A percentile compares a stretch with the other conserved stretches of the same genome.
Evolutionary conservation across 805 yeast genomes (phyloP).

Genomic region (Cyberlindnera bimundalis): DNA sequence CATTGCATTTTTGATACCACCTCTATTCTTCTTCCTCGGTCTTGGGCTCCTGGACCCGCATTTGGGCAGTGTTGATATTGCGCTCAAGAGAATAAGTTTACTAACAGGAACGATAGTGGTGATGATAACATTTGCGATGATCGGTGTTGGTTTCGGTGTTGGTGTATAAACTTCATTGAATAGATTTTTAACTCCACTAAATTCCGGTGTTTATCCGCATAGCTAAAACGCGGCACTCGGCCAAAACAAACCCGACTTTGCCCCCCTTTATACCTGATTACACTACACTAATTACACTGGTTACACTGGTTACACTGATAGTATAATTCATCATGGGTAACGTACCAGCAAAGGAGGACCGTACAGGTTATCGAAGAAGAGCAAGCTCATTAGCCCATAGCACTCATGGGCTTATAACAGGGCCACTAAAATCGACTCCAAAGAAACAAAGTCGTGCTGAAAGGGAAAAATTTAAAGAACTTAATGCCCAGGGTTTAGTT

Average conservation of each 20-base stretch:
- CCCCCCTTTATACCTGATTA: no score
- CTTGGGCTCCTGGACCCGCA: conserved; percentile 24
- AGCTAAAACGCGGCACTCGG: no score
- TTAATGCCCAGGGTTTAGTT: conserved; percentile 52
- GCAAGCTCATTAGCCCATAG: conserved; percentile 10
- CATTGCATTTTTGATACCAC: conserved; percentile 26
- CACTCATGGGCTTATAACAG: conserved; percentile 6
- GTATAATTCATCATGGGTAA: conserved; percentile 48
- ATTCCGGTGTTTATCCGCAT: no score
- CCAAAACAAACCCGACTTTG: no score
- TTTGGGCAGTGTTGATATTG: conserved; percentile 9
- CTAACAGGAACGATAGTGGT: conserved; percentile 19
- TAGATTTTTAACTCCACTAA: not conserved
- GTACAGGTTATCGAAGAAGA: conserved; percentile 15
- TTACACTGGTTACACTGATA: no score
- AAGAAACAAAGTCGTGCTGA: conserved; percentile 49
- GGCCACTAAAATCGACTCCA: not conserved
- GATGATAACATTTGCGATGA: conserved; percentile 33
- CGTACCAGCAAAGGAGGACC: conserved; percentile 43
- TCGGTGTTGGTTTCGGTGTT: conserved; percentile 46
- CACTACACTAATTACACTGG: no score
- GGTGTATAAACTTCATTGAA: conserved; percentile 27
- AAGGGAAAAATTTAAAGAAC: conserved; percentile 48
- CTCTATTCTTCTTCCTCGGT: conserved; percentile 29
- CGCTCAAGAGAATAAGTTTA: conserved; percentile 19